Evolutionary conservation across 805 yeast genomes (phyloP).

Genomic region (Starmerella floris): DNA sequence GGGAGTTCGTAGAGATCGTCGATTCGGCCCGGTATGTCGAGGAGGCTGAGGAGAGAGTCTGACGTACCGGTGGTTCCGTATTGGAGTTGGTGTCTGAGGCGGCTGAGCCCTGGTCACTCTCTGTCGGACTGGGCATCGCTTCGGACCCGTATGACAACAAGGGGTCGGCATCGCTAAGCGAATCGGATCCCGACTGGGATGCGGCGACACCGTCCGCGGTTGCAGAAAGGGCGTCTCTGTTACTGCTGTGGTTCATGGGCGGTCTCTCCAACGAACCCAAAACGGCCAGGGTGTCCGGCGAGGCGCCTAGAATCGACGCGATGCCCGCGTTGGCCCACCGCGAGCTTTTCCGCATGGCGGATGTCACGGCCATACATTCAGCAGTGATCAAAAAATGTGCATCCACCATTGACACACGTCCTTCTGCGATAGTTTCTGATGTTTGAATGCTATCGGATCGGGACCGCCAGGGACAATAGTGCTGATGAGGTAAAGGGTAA

Average conservation of each 20-base stretch:
- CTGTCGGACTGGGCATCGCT: neutral
- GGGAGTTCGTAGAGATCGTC: neutral
- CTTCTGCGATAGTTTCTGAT: no score
- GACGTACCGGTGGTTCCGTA: neutral
- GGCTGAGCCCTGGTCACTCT: no score
- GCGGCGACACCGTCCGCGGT: neutral
- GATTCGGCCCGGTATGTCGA: neutral
- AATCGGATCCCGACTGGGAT: no score
- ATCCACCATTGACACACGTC: no score
- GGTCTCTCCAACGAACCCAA: neutral
- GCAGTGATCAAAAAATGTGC: constrained; percentile 56
- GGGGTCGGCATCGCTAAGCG: neutral
- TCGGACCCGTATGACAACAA: neutral
- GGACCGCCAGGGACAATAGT: no score
- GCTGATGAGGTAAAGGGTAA: no score
- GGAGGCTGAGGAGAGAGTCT: neutral
- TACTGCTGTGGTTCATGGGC: neutral
- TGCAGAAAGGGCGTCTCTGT: constrained; percentile 4
- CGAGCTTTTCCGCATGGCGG: constrained; percentile 80
- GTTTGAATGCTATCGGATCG: no score
- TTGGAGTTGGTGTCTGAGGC: neutral
- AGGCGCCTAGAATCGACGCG: constrained; percentile 69
- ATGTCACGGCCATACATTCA: constrained; percentile 74
- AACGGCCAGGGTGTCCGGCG: constrained; percentile 16
- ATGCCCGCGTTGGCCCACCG: constrained; percentile 67